phyloP scores from a whole-genome alignment of 1,139 yeast genomes.

The Saccharomyces hybrid region DNA sequence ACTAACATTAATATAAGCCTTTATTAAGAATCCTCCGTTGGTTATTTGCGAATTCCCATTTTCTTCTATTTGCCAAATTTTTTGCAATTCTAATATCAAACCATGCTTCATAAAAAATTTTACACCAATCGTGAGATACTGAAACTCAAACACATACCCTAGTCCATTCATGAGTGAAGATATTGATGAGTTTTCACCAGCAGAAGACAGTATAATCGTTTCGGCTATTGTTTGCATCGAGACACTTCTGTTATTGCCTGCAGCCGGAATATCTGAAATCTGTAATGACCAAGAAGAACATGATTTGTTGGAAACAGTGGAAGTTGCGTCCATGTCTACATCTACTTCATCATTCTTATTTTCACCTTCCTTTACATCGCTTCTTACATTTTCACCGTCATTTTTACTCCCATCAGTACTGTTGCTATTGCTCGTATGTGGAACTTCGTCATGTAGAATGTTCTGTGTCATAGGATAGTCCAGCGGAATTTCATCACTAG shows the following conservation, averaged over 20 bases:
- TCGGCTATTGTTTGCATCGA: conserved; percentile 64
- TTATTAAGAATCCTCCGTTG: conserved; percentile 39
- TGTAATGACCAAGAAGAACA: conserved; percentile 51
- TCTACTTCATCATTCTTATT: neutral
- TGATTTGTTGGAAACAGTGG: neutral
- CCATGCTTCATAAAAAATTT: conserved; percentile 60
- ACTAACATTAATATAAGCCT: conserved; percentile 62
- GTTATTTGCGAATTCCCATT: conserved; percentile 27
- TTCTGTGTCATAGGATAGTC: neutral
- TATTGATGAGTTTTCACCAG: conserved; percentile 31
- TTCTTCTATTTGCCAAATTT: conserved; percentile 22
- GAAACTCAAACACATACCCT: conserved; percentile 63
- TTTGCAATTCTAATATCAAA: conserved; percentile 45
- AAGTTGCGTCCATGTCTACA: neutral
- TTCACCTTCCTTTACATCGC: neutral
- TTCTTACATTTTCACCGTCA: neutral
- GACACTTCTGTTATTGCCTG: conserved; percentile 59
- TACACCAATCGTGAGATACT: conserved; percentile 35
- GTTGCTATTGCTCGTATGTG: neutral
- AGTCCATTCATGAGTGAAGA: conserved; percentile 48
- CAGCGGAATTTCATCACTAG: conserved; percentile 8
- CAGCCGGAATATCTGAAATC: conserved; percentile 76
- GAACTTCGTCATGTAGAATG: neutral
- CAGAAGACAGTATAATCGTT: conserved; percentile 42
- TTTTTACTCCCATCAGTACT: neutral